Evolutionary conservation across 148 eudicot genomes (phyloP).

Genomic region (Heliamphora exappendiculata): DNA sequence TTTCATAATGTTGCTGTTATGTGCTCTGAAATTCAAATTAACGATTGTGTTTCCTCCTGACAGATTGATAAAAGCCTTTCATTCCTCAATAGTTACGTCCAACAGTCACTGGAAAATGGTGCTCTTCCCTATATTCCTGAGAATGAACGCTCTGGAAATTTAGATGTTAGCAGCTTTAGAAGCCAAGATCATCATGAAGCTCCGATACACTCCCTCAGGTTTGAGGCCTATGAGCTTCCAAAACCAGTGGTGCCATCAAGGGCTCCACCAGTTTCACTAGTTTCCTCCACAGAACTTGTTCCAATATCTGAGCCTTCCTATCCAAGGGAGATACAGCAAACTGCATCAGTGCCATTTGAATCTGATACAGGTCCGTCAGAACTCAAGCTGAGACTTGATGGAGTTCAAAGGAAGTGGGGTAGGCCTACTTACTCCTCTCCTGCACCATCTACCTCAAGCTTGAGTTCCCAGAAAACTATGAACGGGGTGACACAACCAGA

Average conservation of each 20-base stretch:
- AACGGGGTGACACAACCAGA: constrained; percentile 46
- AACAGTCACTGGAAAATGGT: constrained; percentile 63
- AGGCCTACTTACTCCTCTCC: constrained; percentile 61
- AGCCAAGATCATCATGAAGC: constrained; percentile 50
- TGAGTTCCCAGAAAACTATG: constrained; percentile 39
- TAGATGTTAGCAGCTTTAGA: constrained; percentile 43
- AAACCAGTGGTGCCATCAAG: constrained; percentile 46
- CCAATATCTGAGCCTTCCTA: constrained; percentile 59
- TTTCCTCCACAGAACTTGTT: constrained; percentile 67
- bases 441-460: constrained; percentile 47
- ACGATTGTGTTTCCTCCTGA: constrained; percentile 13
- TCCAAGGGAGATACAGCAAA: constrained; percentile 33
- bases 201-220: constrained; percentile 72
- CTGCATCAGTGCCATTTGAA: constrained; percentile 23
- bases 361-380: constrained; percentile 51
- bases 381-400: constrained; percentile 80
- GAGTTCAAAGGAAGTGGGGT: constrained; percentile 98
- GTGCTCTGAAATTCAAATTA: background rate
- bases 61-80: constrained; percentile 78
- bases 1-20: background rate
- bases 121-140: constrained; percentile 93
- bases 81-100: constrained; percentile 64
- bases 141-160: constrained; percentile 50
- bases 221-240: constrained; percentile 92
- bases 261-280: constrained; percentile 29